Evolutionary conservation across 2,329 filamentous ascomycete genomes (phyloP), one percentile per base, ranked within the genome.

Genomic region (Neopestalotiopsis clavispora): DNA sequence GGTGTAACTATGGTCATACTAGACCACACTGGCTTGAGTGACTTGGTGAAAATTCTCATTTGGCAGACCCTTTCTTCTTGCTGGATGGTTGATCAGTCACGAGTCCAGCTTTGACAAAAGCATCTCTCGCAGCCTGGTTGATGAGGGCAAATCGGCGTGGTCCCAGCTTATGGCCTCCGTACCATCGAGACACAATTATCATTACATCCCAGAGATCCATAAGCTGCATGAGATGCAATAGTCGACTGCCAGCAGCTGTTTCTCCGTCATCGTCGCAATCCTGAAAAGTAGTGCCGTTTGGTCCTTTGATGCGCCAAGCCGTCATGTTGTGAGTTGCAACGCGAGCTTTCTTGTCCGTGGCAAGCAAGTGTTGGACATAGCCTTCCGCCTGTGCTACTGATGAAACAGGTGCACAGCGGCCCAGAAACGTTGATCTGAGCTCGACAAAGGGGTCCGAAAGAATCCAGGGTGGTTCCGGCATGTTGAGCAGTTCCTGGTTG

Each of bases 191-290:
- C 34, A 99, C 95, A 3, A 99, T 92, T 0, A 99, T 94, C 84
- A 98, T 91, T 17, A 92, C 91, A 79, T 97, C 89, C 94, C 95
- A 98, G 12, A 97, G 86, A 76, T 95, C 93, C 93, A 98, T 98
- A 70, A 97, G 82, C 83, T 98, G 94, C 90, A 99, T 92, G 38
- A 99, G 84, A 82, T 97, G 94, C 70, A 98, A 81, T 76, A 99
- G 81, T 57, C 96, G 87, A 0, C 92, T 91, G 0, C 96, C 96
- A 0, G 96, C 96, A 5, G 96, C 96, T 32, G 93, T 93, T 85
- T 99, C 96, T 2, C 96, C 96, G 78, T 99, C 96, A 75, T 99
- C 96, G 75, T 99, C 93, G 77, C 92, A 98, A 80, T 99, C 96
- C 79, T 98, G 95, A 73, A 91, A 94, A 34, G 83, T 83, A 65